Percentiles rank a stretch among this genome's conserved stretches.
Conservation (phyloP, 495 filamentous ascomycete species). For the Oidiodendron maius region DNA sequence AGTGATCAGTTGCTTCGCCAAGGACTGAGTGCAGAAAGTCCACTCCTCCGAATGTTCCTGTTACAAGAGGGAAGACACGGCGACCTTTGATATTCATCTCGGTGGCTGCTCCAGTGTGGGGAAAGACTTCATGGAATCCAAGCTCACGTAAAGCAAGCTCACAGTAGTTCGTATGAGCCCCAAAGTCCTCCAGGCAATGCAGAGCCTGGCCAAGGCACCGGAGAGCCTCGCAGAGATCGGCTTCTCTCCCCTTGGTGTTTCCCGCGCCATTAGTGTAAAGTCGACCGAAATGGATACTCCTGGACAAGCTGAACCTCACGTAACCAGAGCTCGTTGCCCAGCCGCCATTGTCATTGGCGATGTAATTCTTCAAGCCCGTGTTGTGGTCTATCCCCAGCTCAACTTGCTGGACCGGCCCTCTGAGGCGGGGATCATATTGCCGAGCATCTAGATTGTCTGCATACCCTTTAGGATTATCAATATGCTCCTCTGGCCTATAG, state of each 20-base stretch:
- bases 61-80: slow-evolving; percentile 79
- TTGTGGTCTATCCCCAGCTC: slow-evolving; percentile 79
- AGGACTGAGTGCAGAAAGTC: slow-evolving; percentile 79
- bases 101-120: slow-evolving; percentile 72
- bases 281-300: slow-evolving; percentile 85
- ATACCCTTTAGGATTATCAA: slow-evolving; percentile 61
- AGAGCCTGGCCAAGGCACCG: slow-evolving; percentile 76
- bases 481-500: slow-evolving; percentile 84
- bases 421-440: slow-evolving; percentile 75
- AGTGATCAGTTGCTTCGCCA: slow-evolving; percentile 91
- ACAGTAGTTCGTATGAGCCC: slow-evolving; percentile 86
- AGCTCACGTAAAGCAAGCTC: slow-evolving; percentile 85
- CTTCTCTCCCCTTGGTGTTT: slow-evolving; percentile 61
- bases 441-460: slow-evolving; percentile 84
- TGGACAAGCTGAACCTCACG: slow-evolving; percentile 73
- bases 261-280: slow-evolving; percentile 70
- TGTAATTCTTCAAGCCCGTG: slow-evolving; percentile 99
- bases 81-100: slow-evolving; percentile 69
- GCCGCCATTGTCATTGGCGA: slow-evolving; percentile 76
- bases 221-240: slow-evolving; percentile 84
- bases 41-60: slow-evolving; percentile 84
- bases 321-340: slow-evolving; percentile 84
- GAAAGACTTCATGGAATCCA: slow-evolving; percentile 74
- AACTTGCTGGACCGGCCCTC: slow-evolving; percentile 62
- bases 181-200: slow-evolving; percentile 93